Base-by-base conservation (phyloP, 129 eudicot species). In the Logfia minima region DNA sequence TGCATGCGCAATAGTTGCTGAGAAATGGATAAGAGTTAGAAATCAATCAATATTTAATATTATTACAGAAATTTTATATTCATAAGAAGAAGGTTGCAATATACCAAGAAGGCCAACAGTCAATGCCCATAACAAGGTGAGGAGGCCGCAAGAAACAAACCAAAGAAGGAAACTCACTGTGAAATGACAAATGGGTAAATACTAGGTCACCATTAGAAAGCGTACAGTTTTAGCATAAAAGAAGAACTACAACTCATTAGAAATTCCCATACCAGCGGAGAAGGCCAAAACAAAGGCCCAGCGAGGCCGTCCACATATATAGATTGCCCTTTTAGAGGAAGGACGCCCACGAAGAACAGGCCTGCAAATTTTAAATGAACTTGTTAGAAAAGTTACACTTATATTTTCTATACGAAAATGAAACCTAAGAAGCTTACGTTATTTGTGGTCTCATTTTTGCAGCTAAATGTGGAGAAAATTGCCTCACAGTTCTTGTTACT, bases 291-390 rank as follows among this genome's bases (percentile, higher is more conserved):
- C 94, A 88, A 89, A 84, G 45, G 83, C 83, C 96, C 94, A 92
- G 55, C 96, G 93, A 59, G 97, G 99, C 48, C 80, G 83, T 82
- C 99, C 99, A 83, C 99, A 94, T 81, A 94, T 89, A 81, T 79
- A 82, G 29, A 94, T 91, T 26, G 94, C 84, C 75, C 97, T 88
- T 80, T 89, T 94, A 52, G 96, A 83, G 16, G 99, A 94, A 66
- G 99, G 99, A 24, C 99, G 97, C 23, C 99, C 99, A 24, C 99
- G 93, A 81, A 94, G 86, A 74, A 94, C 97, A 80, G 99, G 99
- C 83, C 99, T 94, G 82, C 39, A 66, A 80, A n/a, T 58, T 73
- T 48, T 2, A 34, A 77, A 37, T 37, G 9, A 23, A 22, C 35
- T 6, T 28, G 60, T 29, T 3, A 63, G 32, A 8, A 63, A 28